Percentiles rank a stretch among this genome's conserved stretches.
Conservation (phyloP, 1,139 yeast genomes). For the Magnusiomyces ingens region DNA sequence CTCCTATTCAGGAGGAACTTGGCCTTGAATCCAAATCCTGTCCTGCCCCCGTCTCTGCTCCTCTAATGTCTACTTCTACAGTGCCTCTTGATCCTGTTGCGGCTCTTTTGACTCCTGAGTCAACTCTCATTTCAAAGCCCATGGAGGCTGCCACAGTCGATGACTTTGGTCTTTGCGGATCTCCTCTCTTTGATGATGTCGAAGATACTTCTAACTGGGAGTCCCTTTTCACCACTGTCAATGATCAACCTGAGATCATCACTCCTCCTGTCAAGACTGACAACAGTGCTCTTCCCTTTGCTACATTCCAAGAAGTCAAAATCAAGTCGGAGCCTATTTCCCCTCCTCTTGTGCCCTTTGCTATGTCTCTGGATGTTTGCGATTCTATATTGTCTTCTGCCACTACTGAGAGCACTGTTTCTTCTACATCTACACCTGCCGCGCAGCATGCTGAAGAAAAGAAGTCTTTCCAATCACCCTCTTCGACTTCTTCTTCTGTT, state of each 20-base stretch:
- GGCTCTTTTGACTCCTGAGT: slow-evolving; percentile 18
- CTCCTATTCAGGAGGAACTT: slow-evolving; percentile 21
- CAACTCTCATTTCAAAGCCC: slow-evolving; percentile 30
- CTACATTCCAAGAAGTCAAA: not conserved
- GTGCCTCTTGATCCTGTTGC: not conserved
- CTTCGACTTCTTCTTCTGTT: not conserved
- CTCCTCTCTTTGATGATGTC: slow-evolving; percentile 32
- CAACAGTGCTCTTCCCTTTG: slow-evolving; percentile 3
- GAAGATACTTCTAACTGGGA: slow-evolving; percentile 18
- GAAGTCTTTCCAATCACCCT: too few species aligned
- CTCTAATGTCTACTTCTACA: not conserved
- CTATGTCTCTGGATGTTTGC: not conserved
- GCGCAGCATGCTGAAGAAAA: not conserved
- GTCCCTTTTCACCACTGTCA: slow-evolving; percentile 14
- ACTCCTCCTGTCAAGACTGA: not conserved
- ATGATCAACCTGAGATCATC: slow-evolving; percentile 5
- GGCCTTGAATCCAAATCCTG: too few species aligned
- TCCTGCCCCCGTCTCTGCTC: too few species aligned
- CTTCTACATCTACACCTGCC: not conserved
- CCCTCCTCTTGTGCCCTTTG: not conserved
- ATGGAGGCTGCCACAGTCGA: slow-evolving; percentile 19
- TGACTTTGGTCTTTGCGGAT: slow-evolving; percentile 21
- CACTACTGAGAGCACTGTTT: too few species aligned
- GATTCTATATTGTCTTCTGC: too few species aligned
- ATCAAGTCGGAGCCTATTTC: slow-evolving; percentile 13